Evolutionary conservation across 352 stramenopile species (phyloP).

Genomic region (Phytophthora gonapodyides): DNA sequence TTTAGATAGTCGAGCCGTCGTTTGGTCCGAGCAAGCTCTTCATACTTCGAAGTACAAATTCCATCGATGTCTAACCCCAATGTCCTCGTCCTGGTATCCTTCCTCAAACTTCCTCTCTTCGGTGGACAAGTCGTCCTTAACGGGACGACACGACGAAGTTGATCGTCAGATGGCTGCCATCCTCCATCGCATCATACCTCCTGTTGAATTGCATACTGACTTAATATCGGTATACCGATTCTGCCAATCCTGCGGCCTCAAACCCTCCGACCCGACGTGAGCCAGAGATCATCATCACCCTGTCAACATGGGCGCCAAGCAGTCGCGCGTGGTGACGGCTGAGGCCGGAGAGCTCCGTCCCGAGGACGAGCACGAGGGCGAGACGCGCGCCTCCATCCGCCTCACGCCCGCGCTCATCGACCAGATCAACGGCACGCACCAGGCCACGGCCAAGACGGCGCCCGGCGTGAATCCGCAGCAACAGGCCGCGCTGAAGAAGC

Average conservation of each 20-base stretch:
- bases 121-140: too few relatives aligned
- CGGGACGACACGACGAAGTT: too few relatives aligned
- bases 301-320: slow-evolving; percentile 71
- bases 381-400: slow-evolving; percentile 58
- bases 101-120: too few relatives aligned
- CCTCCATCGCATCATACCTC: too few relatives aligned
- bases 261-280: slow-evolving; percentile 38
- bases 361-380: slow-evolving; percentile 46
- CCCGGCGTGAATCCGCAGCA: slow-evolving; percentile 49
- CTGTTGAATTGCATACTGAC: too few relatives aligned
- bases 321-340: slow-evolving; percentile 73
- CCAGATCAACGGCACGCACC: slow-evolving; percentile 65
- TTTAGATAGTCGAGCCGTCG: not conserved
- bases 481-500: slow-evolving; percentile 69
- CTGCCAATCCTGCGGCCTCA: too few relatives aligned
- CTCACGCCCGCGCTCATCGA: slow-evolving; percentile 72
- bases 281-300: slow-evolving; percentile 9
- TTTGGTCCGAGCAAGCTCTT: not conserved
- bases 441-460: slow-evolving; percentile 10
- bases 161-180: too few relatives aligned
- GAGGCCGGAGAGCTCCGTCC: slow-evolving; percentile 59
- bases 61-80: too few relatives aligned
- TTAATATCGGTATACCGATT: too few relatives aligned
- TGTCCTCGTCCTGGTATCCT: too few relatives aligned
- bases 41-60: too few relatives aligned